These are phyloP conservation scores for Erigeron canadensis DNA, from an alignment of 129 eudicot species.

Conservation along the genomic window DNA sequence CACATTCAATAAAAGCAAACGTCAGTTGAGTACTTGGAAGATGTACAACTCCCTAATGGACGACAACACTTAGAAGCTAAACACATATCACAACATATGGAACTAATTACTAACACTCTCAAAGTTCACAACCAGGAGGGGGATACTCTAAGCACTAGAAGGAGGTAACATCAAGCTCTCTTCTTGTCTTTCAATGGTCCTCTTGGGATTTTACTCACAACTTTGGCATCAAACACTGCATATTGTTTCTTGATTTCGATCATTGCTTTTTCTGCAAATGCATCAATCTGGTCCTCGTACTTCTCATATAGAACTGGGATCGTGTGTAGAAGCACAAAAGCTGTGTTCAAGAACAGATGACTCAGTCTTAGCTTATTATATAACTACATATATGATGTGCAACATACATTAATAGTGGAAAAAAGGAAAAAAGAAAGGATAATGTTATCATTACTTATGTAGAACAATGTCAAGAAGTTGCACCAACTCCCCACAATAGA, in stretches of 20 bases:
- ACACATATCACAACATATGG: background rate
- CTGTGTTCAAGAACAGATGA: conserved; percentile 35
- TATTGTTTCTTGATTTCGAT: conserved; percentile 45
- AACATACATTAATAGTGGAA: background rate
- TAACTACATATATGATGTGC: background rate
- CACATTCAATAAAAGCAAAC: conserved; percentile 22
- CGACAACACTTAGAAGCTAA: conserved; percentile 25
- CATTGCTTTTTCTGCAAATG: conserved; percentile 51
- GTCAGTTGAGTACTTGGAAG: conserved; percentile 5
- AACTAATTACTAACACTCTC: conserved; percentile 11
- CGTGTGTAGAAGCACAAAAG: conserved; percentile 70
- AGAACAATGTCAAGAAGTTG: conserved; percentile 86
- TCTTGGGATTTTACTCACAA: conserved; percentile 48
- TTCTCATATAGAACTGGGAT: conserved; percentile 87
- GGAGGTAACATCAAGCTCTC: conserved; percentile 19
- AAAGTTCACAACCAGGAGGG: background rate
- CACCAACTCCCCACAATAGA: conserved; percentile 78
- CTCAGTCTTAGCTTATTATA: background rate
- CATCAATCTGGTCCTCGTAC: conserved; percentile 72
- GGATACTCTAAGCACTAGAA: background rate
- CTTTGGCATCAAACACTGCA: conserved; percentile 43
- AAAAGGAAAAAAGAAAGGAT: conserved; percentile 12
- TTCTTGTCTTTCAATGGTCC: conserved; percentile 47
- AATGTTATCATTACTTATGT: conserved; percentile 49
- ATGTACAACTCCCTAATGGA: conserved; percentile 24